These are phyloP conservation scores for Alternaria gansuensis DNA, from an alignment of 2,329 filamentous ascomycete species.

Conservation along the genomic window DNA sequence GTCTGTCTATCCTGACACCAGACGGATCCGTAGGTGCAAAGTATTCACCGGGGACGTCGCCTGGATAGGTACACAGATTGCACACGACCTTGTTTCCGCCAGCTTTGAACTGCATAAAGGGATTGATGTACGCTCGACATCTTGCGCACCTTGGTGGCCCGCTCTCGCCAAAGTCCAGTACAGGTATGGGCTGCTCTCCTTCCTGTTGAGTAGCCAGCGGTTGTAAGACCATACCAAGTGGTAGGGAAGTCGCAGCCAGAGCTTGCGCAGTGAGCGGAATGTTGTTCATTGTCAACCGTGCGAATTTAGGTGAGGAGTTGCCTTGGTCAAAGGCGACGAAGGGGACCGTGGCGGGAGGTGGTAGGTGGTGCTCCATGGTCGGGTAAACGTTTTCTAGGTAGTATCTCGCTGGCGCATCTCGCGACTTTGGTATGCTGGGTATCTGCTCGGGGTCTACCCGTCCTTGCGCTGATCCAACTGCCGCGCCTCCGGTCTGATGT, in stretches of 20 bases:
- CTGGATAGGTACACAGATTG: constrained; percentile 97
- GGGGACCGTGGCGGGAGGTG: constrained; percentile 85
- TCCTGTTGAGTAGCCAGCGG: constrained; percentile 83
- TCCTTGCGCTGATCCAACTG: constrained; percentile 70
- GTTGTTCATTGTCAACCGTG: constrained; percentile 89
- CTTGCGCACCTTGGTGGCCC: constrained; percentile 91
- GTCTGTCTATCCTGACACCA: constrained; percentile 85
- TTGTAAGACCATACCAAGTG: constrained; percentile 87
- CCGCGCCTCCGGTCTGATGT: constrained; percentile 41
- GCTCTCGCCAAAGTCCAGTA: constrained; percentile 91
- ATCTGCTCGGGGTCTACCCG: constrained; percentile 91
- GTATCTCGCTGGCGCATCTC: constrained; percentile 82
- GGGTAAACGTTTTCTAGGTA: constrained; percentile 90
- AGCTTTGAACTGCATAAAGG: constrained; percentile 96
- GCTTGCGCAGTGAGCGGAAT: constrained; percentile 86
- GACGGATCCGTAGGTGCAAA: constrained; percentile 90
- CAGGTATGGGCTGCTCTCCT: constrained; percentile 86
- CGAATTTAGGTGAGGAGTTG: constrained; percentile 94
- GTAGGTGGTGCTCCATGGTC: constrained; percentile 92
- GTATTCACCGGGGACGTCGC: constrained; percentile 91
- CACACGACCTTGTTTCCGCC: constrained; percentile 97
- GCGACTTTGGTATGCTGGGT: constrained; percentile 85
- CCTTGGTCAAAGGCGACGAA: constrained; percentile 97
- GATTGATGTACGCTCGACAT: constrained; percentile 97
- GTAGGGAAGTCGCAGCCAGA: constrained; percentile 79